Evolutionary conservation across 148 eudicot genomes (phyloP), one percentile per base, ranked within the genome.

Genomic region (Heliamphora exappendiculata): DNA sequence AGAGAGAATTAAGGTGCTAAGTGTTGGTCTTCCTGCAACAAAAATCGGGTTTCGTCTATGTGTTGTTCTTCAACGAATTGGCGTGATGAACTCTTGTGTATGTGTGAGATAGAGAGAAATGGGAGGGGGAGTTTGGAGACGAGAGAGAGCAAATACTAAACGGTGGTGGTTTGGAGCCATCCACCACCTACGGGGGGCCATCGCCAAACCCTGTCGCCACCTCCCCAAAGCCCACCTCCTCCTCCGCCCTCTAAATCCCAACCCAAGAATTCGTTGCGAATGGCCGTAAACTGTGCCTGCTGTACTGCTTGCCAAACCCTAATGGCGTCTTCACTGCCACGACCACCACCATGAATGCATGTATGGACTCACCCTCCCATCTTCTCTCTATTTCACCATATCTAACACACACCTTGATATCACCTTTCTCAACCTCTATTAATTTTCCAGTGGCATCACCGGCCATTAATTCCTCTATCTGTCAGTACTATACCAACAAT

Each of bases 221-320:
- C 36, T 20, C 50, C 0, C 1, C 50, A 1, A 2, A n/a, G n/a
- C n/a, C 67, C 36, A 9, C 60, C 4, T 4, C 67, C 67, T 62
- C 75, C 22, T 17, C 78, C 24, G 31, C 81, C 29, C 65, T 73
- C 59, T 28, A 75, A 26, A 76, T 76, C 58, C 82, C 82, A 53
- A 37, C 68, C 47, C 84, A 76, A 68, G 84, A 84, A 63, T 68
- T 81, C 39, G 47, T 81, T 10, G n/a, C 76, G 1, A 85, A 79
- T 44, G 79, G 75, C 31, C 76, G 80, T 44, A 80, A 83, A 12
- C 2, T 82, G 4, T 82, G 87, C 78, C 58, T 76, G 45, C 45
- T 79, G 36, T 85, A 85, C 67, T 70, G 85, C n/a, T 69, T 79
- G 24, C 82, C 80, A 44, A 81, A 71, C 78, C 80, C 80, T 78